Evolutionary conservation across 2,329 filamentous ascomycete species (phyloP), one percentile per base, ranked within the genome.

Genomic region (Zasmidium cellare): DNA sequence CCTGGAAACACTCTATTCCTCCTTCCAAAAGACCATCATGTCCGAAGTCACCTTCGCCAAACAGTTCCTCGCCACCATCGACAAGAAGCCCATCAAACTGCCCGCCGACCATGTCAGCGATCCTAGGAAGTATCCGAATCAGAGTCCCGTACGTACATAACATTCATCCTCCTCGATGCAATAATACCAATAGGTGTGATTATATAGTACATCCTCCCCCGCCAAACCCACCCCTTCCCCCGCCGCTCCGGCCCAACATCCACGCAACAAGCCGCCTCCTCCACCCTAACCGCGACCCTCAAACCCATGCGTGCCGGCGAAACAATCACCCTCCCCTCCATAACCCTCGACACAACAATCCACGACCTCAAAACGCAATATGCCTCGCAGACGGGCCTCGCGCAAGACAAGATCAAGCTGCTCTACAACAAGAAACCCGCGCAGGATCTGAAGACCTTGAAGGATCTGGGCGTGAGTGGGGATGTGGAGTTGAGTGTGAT

Each of bases 81-180:
- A 96, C 76, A 84, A 86, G 60, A 87, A 88, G 51, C 89, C 92
- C 7, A 75, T 87, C 68, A 96, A 92, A 80, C 84, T 97, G 63
- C 86, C 88, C n/a, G 81, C 90, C 64, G 91, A 97, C 75, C 89
- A 97, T 85, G 87, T 96, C 74, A 90, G 93, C 76, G 91, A 97
- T 71, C 86, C 91, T 51, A 87, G 87, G 68, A 85, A 82, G 65
- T 92, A 93, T 72, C 89, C 90, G 22, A 80, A 89, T 23, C 86
- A 89, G 61, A 82, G 86, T 64, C 88, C 92, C 16, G 93, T 97
- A 84, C 25, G 87, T 74, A 6, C 35, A 51, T 47, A 20, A 19
- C n/a, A 3, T 16, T 12, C 28, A 51, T 3, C 9, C 14, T 6
- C 25, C 25, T 11, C 25, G 6, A 6, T 28, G 5, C 25, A 28